Evolutionary conservation across 2,329 filamentous ascomycete genomes (phyloP), one percentile per base, ranked within the genome.

Genomic region (Zymoseptoria passerinii): DNA sequence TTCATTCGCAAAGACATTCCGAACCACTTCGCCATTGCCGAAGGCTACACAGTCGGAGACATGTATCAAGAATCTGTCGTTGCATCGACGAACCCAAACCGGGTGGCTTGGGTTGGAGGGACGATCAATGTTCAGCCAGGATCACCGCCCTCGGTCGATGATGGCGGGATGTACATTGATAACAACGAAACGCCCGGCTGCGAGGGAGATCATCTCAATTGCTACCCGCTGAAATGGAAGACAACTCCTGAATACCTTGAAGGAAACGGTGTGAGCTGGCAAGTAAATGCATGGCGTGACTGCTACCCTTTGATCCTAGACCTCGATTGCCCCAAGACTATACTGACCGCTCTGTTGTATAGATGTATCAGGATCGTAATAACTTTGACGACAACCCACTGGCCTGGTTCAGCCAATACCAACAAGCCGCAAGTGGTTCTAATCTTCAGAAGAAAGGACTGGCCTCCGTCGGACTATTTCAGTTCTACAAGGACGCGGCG

Each of bases 51-150:
- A 0, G 65, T 81, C 18, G 80, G 74, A 1, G 81, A 83, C 64
- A 83, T 83, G 80, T 83, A 83, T 59, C 55, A 74, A 73, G 78
- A 82, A 68, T 72, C 73, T 1, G 75, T 80, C 54, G 76, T 82
- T 40, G 79, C 79, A 0, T 74, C 79, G 0, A 82, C 80, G 0
- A 79, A 77, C 56, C 79, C 80, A 2, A 2, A 82, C 82, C 62
- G 80, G 55, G 79, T 80, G 2, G 75, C 74, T 5, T 76, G 80
- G 73, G 71, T 78, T 28, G 78, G 75, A 48, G 80, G 80, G 20
- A 79, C 76, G 2, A 77, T 82, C 59, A 82, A 82, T 48, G 58
- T 50, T 61, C 75, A 75, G 0, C 78, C 79, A 0, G 80, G 80
- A 19, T 69, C 72, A 9, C 77, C 77, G 2, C 76, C 78, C 55